Percentiles rank a stretch among this genome's conserved stretches.
Conservation (phyloP, 2,329 filamentous ascomycete genomes). For the Diaporthe velutina region DNA sequence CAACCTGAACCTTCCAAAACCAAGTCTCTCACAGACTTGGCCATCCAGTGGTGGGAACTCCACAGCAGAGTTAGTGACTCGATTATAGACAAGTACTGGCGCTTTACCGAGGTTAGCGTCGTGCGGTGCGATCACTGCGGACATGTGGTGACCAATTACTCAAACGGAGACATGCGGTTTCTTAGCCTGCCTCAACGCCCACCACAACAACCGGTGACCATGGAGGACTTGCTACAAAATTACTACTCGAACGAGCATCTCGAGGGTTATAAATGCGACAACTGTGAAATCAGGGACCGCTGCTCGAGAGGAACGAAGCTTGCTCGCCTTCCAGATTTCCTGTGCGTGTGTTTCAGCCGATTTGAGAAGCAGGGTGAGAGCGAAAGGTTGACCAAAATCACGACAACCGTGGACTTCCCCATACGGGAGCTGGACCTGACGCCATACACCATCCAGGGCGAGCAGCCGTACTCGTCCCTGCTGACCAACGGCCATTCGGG, state of each 20-base stretch:
- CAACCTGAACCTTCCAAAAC: constrained; percentile 40
- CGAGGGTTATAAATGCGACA: constrained; percentile 79
- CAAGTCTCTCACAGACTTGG: constrained; percentile 63
- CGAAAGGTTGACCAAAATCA: constrained; percentile 70
- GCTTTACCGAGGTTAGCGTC: constrained; percentile 79
- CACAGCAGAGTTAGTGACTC: constrained; percentile 79
- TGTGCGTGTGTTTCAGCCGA: constrained; percentile 82
- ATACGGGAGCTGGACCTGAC: constrained; percentile 75
- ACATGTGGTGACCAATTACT: constrained; percentile 61
- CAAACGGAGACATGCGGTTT: constrained; percentile 67
- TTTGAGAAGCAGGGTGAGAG: constrained; percentile 51
- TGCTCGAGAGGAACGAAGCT: constrained; percentile 80
- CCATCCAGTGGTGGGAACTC: constrained; percentile 79
- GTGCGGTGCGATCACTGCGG: constrained; percentile 75
- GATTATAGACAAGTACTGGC: constrained; percentile 85
- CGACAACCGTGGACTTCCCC: constrained; percentile 81
- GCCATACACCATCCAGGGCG: constrained; percentile 55
- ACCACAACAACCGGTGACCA: constrained; percentile 48
- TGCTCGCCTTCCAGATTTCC: constrained; percentile 81
- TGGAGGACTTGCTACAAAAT: constrained; percentile 76
- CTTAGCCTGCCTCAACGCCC: constrained; percentile 54
- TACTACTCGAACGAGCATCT: constrained; percentile 78
- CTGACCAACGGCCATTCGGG: constrained; percentile 1
- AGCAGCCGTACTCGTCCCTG: constrained; percentile 44
- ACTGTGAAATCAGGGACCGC: constrained; percentile 76